Base-by-base conservation (phyloP, 345 rosid species). In the Salix arbutifolia region DNA sequence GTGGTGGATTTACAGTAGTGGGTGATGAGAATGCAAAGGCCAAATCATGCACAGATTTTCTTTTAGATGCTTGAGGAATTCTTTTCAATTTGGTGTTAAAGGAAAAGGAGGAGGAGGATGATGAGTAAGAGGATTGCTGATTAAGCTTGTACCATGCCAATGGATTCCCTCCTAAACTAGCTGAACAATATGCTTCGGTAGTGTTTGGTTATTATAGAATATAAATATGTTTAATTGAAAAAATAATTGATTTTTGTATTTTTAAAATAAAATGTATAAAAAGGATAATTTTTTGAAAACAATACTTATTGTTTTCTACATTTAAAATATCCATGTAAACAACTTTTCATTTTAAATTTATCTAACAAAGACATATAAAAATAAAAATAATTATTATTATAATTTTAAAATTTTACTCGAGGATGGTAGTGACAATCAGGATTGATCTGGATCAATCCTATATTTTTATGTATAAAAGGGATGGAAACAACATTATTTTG, bases 1-100 rank as follows among this genome's bases (percentile, higher is more conserved):
- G 60, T 44, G 85, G 78, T 67, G 76, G 76, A 17, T 70, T 77
- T 78, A 73, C 79, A 77, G 84, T 84, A 73, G 81, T 84, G 88
- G 78, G 71, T 44, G 80, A 37, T 80, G 84, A 80, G 82, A 23
- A 17, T 58, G 84, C 70, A 71, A 60, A 31, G 60, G 46, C 16
- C 77, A 58, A 58, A 58, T 58, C 62, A 58, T 58, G 62, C 62
- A 3, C 2, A 58, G 62, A 58, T 58, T 23, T 58, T 12, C 62
- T 23, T 58, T n/a, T n/a, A 58, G 62, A 58, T 4, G 23, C 23
- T 5, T 23, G 25, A 1, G 62, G 23, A 8, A 10, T 9, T 23
- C 13, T n/a, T 58, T 58, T 58, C 62, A 58, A 58, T n/a, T 58
- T 58, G 62, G 28, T 58, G 62, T 58, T 58, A 0, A 42, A n/a